phyloP scores from a whole-genome alignment of 345 rosid species.

The Eucalyptus melliodora region DNA sequence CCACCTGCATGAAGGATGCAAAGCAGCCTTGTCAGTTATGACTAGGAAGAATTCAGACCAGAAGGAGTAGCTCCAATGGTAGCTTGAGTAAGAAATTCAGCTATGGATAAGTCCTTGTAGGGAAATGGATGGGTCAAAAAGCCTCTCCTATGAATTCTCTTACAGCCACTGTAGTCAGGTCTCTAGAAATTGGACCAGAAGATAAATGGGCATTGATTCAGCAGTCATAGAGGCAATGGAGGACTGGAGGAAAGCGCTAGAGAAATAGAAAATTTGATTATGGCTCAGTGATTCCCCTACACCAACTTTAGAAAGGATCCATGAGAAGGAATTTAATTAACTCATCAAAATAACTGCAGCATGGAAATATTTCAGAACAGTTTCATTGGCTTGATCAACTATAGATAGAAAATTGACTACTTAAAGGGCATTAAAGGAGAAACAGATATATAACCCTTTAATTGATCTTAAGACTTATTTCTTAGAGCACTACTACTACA shows the following conservation, averaged over 20 bases:
- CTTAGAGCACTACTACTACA: neutral
- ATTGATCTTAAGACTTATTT: neutral
- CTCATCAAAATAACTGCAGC: neutral
- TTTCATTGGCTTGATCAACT: neutral
- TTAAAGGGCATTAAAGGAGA: neutral
- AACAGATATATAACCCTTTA: neutral
- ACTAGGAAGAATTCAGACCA: neutral
- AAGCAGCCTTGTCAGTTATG: neutral
- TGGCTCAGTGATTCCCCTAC: neutral
- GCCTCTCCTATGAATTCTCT: neutral
- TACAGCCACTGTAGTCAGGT: neutral
- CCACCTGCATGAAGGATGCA: neutral
- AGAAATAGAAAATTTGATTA: neutral
- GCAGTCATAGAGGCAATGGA: neutral
- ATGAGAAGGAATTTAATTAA: neutral
- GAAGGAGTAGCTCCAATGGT: neutral
- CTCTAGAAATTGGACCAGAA: neutral
- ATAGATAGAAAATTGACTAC: neutral
- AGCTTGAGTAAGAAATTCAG: neutral
- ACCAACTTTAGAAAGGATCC: neutral
- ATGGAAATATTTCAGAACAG: neutral
- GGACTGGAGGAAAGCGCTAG: neutral
- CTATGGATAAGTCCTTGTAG: neutral
- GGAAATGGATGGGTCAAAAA: neutral
- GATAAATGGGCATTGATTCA: neutral